Base-by-base conservation (phyloP, 768 basidiomycete genomes). In the Leucocoprinus leucothites region DNA sequence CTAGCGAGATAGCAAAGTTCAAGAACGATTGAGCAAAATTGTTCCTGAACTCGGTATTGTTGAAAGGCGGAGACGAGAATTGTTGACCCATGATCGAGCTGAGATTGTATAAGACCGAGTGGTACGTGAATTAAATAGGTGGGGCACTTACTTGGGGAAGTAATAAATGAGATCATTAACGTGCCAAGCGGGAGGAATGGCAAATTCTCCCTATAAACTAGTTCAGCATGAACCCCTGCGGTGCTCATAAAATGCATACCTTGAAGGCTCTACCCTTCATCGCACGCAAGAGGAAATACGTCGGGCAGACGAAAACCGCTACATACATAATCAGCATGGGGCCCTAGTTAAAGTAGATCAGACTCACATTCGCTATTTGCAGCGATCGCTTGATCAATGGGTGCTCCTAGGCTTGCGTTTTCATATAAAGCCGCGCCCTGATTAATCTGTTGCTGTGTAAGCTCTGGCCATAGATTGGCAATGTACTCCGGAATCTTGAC, bases 271-370 rank as follows among this genome's bases (percentile, higher is more conserved):
- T 58, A 6, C 57, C 60, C 14, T 50, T 49, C 51, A 74, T 71
- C 9, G 71, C 70, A 14, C 57, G 56, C 38, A 75, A 50, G 16
- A 76, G 40, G 51, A 59, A 72, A 55, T 77, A 78, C 0, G 74
- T 73, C 0, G 78, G 77, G 53, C 77, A 80, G 21, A 71, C 66
- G 48, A 79, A 74, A 45, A 78, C 76, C 9, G 76, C 77, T 72
- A 50, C 11, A 31, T 48, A 19, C 28, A 22, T 51, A 16, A 13
- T 24, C 9, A 48, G 28, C 22, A 47, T 28, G 2, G 8, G 36
- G 9, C 26, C 0, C 6, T 16, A 24, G 31, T 19, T 9, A 0
- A 34, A 16, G 21, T 16, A 41, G 9, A n/a, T 38, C 19, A 71
- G 73, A 14, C 48, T 36, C 28, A 60, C 59, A 50, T 41, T 60